A percentile compares a stretch with the other conserved stretches of the same genome.
These are phyloP conservation scores for Arachnopeziza araneosa DNA, from an alignment of 2,329 filamentous ascomycete species.

Conservation along the genomic window DNA sequence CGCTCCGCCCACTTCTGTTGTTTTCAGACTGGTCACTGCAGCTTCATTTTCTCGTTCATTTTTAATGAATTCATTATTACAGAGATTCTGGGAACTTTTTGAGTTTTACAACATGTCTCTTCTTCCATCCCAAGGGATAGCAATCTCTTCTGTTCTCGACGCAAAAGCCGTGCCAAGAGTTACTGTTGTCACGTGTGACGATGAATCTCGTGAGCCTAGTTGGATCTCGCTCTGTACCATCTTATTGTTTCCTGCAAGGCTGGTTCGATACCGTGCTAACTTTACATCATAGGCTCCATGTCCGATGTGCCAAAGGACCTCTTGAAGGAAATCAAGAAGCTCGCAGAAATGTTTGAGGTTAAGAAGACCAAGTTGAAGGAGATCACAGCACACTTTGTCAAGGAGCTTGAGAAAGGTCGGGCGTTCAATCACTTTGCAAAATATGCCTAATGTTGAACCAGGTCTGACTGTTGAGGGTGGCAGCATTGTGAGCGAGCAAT, in stretches of 20 bases:
- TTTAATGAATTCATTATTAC: background rate
- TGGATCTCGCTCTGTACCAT: background rate
- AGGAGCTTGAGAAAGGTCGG: slow-evolving; percentile 78
- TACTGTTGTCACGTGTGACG: slow-evolving; percentile 20
- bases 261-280: slow-evolving; percentile 15
- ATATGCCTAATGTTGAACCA: slow-evolving; percentile 31
- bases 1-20: background rate
- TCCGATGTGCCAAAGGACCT: slow-evolving; percentile 85
- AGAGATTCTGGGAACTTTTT: background rate
- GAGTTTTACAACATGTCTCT: background rate
- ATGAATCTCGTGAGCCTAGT: background rate
- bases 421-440: background rate
- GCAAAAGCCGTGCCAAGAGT: slow-evolving; percentile 17
- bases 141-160: background rate
- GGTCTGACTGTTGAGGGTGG: slow-evolving; percentile 82
- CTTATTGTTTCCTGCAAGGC: background rate
- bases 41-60: background rate
- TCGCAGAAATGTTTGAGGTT: slow-evolving; percentile 82
- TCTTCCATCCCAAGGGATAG: background rate
- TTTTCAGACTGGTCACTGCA: background rate
- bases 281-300: slow-evolving; percentile 64
- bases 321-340: slow-evolving; percentile 69
- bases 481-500: slow-evolving; percentile 67
- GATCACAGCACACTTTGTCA: slow-evolving; percentile 84
- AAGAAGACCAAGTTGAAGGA: slow-evolving; percentile 75